Conservation (phyloP, 2,329 filamentous ascomycete species). For the Colletotrichum tabaci region DNA sequence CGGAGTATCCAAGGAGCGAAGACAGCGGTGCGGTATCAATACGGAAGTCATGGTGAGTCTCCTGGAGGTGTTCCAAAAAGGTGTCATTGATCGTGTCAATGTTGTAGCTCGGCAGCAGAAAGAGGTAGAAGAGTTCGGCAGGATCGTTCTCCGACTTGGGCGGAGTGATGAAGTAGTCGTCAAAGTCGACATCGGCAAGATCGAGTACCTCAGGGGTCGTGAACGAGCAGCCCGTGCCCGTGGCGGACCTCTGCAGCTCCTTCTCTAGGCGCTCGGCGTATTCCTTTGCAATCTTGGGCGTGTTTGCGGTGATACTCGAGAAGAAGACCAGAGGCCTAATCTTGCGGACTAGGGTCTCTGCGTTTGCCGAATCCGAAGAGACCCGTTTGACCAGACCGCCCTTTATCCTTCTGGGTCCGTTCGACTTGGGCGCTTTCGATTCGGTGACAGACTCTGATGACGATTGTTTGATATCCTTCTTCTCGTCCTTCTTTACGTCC, state of each 20-base stretch:
- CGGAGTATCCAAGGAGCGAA: slow-evolving; percentile 85
- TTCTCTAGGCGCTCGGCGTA: slow-evolving; percentile 71
- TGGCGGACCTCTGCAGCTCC: slow-evolving; percentile 65
- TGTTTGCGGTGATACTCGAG: slow-evolving; percentile 88
- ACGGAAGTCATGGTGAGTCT: slow-evolving; percentile 96
- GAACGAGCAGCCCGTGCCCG: slow-evolving; percentile 56
- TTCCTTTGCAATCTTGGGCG: slow-evolving; percentile 78
- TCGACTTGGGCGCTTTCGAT: slow-evolving; percentile 51
- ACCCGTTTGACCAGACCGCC: slow-evolving; percentile 52
- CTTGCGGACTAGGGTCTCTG: slow-evolving; percentile 56
- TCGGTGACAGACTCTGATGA: slow-evolving; percentile 42
- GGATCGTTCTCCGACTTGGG: slow-evolving; percentile 71
- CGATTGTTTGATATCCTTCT: slow-evolving; percentile 32
- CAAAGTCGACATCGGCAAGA: slow-evolving; percentile 88
- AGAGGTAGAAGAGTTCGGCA: slow-evolving; percentile 83
- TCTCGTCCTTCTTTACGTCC: background rate
- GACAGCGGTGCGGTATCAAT: slow-evolving; percentile 91
- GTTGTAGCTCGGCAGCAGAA: slow-evolving; percentile 92
- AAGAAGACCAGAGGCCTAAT: slow-evolving; percentile 88
- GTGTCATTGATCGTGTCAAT: slow-evolving; percentile 93
- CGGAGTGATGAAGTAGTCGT: slow-evolving; percentile 89
- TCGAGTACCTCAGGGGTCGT: slow-evolving; percentile 78
- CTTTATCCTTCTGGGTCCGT: slow-evolving; percentile 66
- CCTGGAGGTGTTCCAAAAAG: slow-evolving; percentile 87
- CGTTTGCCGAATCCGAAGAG: slow-evolving; percentile 33